Percentiles rank a stretch among this genome's conserved stretches.
phyloP scores from a whole-genome alignment of 108 stramenopile species.

The Fragilariopsis cylindrus region DNA sequence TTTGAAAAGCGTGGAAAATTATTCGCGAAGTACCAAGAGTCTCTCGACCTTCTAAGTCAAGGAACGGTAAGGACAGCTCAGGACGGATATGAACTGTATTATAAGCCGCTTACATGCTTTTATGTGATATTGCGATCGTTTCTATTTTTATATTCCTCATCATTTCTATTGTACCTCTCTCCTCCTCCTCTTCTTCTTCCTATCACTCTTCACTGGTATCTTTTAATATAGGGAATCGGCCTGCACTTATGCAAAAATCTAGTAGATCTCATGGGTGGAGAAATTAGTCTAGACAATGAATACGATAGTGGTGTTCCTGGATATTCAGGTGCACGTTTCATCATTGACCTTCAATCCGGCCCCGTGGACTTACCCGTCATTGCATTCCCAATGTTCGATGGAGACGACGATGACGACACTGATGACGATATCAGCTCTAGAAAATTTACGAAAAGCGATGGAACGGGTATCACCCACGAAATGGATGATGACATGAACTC shows the following conservation, averaged over 20 bases:
- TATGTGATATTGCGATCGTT: background rate
- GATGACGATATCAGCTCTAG: background rate
- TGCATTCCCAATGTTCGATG: background rate
- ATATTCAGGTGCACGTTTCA: conserved; percentile 46
- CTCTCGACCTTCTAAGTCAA: conserved; percentile 44
- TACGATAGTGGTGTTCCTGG: conserved; percentile 53
- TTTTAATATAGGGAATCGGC: conserved; percentile 45
- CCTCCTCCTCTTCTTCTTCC: background rate
- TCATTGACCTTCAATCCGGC: conserved; percentile 32
- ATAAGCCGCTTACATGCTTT: background rate
- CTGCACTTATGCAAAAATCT: conserved; percentile 51
- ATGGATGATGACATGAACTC: background rate
- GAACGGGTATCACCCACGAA: background rate
- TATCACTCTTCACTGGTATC: background rate
- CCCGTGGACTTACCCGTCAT: conserved; percentile 13
- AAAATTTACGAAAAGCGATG: background rate
- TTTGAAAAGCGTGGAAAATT: conserved; percentile 35
- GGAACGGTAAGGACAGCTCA: conserved; percentile 38
- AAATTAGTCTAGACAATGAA: conserved; percentile 42
- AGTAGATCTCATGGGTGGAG: conserved; percentile 51
- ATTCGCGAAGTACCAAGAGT: conserved; percentile 53
- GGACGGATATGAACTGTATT: background rate
- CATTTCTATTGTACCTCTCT: background rate
- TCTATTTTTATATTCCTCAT: background rate
- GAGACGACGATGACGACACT: background rate